A percentile compares a stretch with the other conserved stretches of the same genome.
phyloP scores from a whole-genome alignment of 2,329 filamentous ascomycete genomes.

The Epichloe hybrida region DNA sequence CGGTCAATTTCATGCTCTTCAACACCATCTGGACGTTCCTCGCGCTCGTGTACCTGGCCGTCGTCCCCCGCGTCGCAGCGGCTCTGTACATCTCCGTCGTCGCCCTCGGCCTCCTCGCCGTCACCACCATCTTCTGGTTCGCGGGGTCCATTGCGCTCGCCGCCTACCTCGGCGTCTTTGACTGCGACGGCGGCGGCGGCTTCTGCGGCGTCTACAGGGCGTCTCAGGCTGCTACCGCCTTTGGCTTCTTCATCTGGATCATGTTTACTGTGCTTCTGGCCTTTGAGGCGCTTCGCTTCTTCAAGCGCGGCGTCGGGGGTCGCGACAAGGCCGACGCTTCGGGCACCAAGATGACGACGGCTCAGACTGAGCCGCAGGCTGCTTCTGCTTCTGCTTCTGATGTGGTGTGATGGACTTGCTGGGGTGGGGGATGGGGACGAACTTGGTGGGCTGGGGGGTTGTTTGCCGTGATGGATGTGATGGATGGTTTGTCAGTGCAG shows the following conservation, averaged over 20 bases:
- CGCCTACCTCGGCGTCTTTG: conserved; percentile 43
- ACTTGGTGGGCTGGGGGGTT: too few species aligned
- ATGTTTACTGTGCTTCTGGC: conserved; percentile 34
- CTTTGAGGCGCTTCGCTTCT: conserved; percentile 31
- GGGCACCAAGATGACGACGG: too few species aligned
- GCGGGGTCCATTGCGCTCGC: conserved; percentile 69
- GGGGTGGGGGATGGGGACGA: too few species aligned
- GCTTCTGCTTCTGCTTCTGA: too few species aligned
- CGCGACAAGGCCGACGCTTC: too few species aligned
- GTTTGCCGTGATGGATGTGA: too few species aligned
- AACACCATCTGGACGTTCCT: conserved; percentile 63
- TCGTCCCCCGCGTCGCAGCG: conserved; percentile 51
- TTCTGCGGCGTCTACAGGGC: conserved; percentile 35
- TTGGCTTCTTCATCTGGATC: conserved; percentile 51
- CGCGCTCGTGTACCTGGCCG: conserved; percentile 53
- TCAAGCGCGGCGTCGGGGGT: conserved; percentile 14
- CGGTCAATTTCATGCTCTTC: conserved; percentile 71
- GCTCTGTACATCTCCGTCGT: conserved; percentile 48
- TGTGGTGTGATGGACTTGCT: too few species aligned
- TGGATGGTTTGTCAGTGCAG: too few species aligned
- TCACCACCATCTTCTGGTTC: conserved; percentile 86
- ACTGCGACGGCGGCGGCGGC: conserved; percentile 35
- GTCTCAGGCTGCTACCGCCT: conserved; percentile 49
- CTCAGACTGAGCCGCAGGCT: too few species aligned
- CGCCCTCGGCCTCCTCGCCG: conserved; percentile 51